A percentile compares a stretch with the other conserved stretches of the same genome.
Evolutionary conservation across 345 rosid genomes (phyloP).

Genomic region (Ceriops zippeliana): DNA sequence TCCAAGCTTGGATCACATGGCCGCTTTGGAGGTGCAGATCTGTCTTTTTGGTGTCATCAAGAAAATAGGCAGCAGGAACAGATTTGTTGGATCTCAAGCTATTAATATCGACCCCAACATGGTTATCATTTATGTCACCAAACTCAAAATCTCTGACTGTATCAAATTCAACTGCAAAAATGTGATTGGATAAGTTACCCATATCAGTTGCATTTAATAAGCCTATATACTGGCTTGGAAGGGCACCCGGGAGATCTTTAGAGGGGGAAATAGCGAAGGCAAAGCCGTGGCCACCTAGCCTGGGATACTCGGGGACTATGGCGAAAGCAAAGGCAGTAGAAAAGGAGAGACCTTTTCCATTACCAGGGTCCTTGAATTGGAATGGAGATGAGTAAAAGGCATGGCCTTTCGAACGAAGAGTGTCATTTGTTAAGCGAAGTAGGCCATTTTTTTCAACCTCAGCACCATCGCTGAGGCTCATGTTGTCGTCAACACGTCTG

Average conservation of each 20-base stretch:
- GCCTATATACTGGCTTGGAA: conserved; percentile 70
- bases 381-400: conserved; percentile 70
- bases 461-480: conserved; percentile 50
- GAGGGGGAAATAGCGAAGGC: conserved; percentile 65
- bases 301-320: conserved; percentile 54
- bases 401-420: conserved; percentile 56
- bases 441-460: conserved; percentile 48
- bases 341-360: conserved; percentile 51
- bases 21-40: conserved; percentile 50
- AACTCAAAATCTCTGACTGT: conserved; percentile 67
- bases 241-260: conserved; percentile 41
- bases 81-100: conserved; percentile 53
- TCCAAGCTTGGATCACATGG: conserved; percentile 63
- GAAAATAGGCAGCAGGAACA: conserved; percentile 51
- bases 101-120: conserved; percentile 75
- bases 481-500: conserved; percentile 16
- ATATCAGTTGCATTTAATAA: conserved; percentile 48
- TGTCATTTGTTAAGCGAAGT: conserved; percentile 54
- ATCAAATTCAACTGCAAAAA: conserved; percentile 87
- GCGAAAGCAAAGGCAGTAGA: conserved; percentile 81
- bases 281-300: conserved; percentile 81
- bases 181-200: conserved; percentile 50
- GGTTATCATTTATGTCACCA: conserved; percentile 68
- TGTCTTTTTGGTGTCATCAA: conserved; percentile 33
- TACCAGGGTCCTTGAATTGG: conserved; percentile 44